A percentile compares a stretch with the other conserved stretches of the same genome.
phyloP scores from a whole-genome alignment of 2,329 filamentous ascomycete species.

The Colletotrichum coccodes region DNA sequence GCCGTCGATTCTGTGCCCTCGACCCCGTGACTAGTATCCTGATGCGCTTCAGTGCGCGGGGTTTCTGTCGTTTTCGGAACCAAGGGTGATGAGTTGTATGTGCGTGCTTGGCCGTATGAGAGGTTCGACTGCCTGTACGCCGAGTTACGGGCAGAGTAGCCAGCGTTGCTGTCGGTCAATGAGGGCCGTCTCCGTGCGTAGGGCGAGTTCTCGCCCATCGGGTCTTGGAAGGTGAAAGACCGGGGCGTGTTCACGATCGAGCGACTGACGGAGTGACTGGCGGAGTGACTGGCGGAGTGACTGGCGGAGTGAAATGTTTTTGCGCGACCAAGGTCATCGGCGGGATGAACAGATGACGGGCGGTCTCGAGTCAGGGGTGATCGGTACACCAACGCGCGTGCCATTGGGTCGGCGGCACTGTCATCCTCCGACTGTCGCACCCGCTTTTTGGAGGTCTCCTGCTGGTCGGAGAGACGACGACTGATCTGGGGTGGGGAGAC shows the following conservation, averaged over 20 bases:
- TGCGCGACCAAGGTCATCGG: constrained; percentile 47
- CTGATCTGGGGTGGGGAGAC: constrained; percentile 61
- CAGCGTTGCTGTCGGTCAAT: constrained; percentile 57
- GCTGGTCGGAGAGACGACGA: constrained; percentile 67
- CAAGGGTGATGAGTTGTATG: constrained; percentile 70
- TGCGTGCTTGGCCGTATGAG: constrained; percentile 51
- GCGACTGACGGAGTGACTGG: constrained; percentile 37
- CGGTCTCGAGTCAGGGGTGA: constrained; percentile 52
- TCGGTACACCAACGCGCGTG: constrained; percentile 58
- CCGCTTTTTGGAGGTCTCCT: constrained; percentile 54
- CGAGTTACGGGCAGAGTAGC: constrained; percentile 52
- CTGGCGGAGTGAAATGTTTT: constrained; percentile 41
- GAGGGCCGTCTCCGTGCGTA: constrained; percentile 53
- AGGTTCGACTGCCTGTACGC: constrained; percentile 53
- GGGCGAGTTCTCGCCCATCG: constrained; percentile 35
- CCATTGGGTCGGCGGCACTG: constrained; percentile 48
- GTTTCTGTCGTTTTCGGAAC: constrained; percentile 56
- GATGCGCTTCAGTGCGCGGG: constrained; percentile 46
- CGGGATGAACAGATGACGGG: constrained; percentile 49
- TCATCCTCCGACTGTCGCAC: constrained; percentile 53
- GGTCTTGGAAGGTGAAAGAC: constrained; percentile 59
- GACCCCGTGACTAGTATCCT: constrained; percentile 50
- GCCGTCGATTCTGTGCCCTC: constrained; percentile 87
- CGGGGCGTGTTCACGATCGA: constrained; percentile 61
- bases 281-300: constrained; percentile 33